A percentile compares a stretch with the other conserved stretches of the same genome.
These are phyloP conservation scores for Entelexis sorbosivorans DNA, from an alignment of 1,139 yeast species.

Conservation along the genomic window DNA sequence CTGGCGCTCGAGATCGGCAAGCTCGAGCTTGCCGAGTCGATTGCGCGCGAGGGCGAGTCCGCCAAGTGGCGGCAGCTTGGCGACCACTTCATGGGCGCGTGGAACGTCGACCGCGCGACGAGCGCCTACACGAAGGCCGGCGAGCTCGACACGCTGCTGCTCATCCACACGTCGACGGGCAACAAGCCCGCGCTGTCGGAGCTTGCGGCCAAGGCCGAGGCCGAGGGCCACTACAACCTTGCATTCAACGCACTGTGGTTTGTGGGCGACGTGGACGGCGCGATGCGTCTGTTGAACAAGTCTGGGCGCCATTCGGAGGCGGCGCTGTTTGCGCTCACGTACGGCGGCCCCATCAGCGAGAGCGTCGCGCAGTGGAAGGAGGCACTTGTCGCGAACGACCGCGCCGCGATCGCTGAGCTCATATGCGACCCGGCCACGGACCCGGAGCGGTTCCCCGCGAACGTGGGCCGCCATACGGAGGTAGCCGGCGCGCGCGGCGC, in stretches of 20 bases:
- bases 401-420: slow-evolving; percentile 45
- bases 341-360: slow-evolving; percentile 44
- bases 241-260: slow-evolving; percentile 92
- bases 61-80: slow-evolving; percentile 84
- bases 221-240: slow-evolving; percentile 68
- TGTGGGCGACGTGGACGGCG: slow-evolving; percentile 55
- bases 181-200: slow-evolving; percentile 47
- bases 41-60: slow-evolving; percentile 47
- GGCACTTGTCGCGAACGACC: slow-evolving; percentile 42
- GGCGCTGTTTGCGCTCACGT: slow-evolving; percentile 65
- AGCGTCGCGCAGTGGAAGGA: slow-evolving; percentile 59
- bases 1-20: slow-evolving; percentile 61
- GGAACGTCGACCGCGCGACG: slow-evolving; percentile 75
- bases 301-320: slow-evolving; percentile 78
- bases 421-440: slow-evolving; percentile 18
- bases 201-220: slow-evolving; percentile 51
- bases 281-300: slow-evolving; percentile 55
- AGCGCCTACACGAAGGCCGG: slow-evolving; percentile 69
- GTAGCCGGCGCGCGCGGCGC: slow-evolving; percentile 4
- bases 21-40: slow-evolving; percentile 58
- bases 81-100: slow-evolving; percentile 65
- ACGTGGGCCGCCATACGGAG: background rate
- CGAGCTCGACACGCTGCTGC: slow-evolving; percentile 71
- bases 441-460: slow-evolving; percentile 1
- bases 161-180: slow-evolving; percentile 75